Percentiles rank a stretch among this genome's conserved stretches.
Evolutionary conservation across 169 alveolate genomes (phyloP).

Genomic region (Eimeria acervulina): DNA sequence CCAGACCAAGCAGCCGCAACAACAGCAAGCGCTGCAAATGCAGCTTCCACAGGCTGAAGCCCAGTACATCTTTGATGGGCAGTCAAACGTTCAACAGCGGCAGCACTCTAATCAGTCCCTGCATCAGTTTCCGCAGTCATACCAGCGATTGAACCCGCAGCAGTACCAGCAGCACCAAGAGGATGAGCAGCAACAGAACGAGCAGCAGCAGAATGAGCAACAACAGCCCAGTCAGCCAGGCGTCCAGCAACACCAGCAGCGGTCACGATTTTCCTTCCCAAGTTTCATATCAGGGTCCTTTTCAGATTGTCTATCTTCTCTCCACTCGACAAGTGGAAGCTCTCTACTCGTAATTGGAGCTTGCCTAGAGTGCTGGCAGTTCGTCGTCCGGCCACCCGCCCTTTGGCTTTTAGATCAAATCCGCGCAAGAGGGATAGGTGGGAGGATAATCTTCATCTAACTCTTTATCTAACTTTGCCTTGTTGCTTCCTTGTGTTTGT

Average conservation of each 20-base stretch:
- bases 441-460: neutral
- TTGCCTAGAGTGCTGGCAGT: slow-evolving; percentile 51
- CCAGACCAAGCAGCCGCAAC: neutral
- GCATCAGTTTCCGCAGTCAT: neutral
- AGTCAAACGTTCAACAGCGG: neutral
- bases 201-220: slow-evolving; percentile 10
- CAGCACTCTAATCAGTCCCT: neutral
- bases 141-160: neutral
- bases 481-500: neutral
- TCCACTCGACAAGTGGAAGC: slow-evolving; percentile 10
- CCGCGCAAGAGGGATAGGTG: slow-evolving; percentile 37
- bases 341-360: slow-evolving; percentile 12
- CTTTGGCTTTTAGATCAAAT: slow-evolving; percentile 15
- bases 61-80: neutral
- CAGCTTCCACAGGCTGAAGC: neutral
- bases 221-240: neutral
- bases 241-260: neutral
- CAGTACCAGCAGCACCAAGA: neutral
- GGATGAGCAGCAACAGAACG: neutral
- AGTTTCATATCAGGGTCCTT: neutral
- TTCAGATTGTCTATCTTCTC: neutral
- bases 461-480: neutral
- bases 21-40: neutral
- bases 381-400: slow-evolving; percentile 10
- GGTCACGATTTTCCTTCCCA: neutral